Percentiles rank a stretch among this genome's conserved stretches.
phyloP scores from a whole-genome alignment of 148 eudicot genomes.

The Drosera capensis region DNA sequence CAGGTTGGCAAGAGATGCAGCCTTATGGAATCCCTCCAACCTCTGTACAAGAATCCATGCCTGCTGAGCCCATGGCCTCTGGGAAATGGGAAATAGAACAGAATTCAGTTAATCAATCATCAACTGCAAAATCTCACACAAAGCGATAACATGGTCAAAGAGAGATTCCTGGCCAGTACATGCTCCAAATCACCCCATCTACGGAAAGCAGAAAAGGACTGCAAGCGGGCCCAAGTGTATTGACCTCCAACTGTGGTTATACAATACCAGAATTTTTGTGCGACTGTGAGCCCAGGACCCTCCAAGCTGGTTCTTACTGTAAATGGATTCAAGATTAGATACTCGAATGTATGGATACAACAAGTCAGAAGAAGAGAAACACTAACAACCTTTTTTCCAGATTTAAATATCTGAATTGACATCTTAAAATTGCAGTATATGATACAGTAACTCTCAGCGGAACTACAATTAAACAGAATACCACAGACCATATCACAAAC shows the following conservation, averaged over 20 bases:
- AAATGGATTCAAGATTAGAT: slow-evolving; percentile 9
- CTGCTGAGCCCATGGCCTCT: slow-evolving; percentile 72
- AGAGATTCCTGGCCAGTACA: slow-evolving; percentile 25
- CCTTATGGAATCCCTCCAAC: slow-evolving; percentile 79
- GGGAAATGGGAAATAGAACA: slow-evolving; percentile 7
- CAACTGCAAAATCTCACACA: not conserved
- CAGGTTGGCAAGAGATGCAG: slow-evolving; percentile 80
- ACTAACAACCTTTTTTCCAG: too few relatives aligned
- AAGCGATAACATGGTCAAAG: not conserved
- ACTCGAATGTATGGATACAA: not conserved
- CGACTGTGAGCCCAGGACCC: slow-evolving; percentile 83
- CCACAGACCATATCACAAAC: too few relatives aligned
- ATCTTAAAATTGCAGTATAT: too few relatives aligned
- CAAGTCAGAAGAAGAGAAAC: too few relatives aligned
- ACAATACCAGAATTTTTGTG: slow-evolving; percentile 91
- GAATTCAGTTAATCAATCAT: not conserved
- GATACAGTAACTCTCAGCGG: too few relatives aligned
- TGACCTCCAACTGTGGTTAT: slow-evolving; percentile 89
- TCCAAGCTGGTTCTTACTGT: slow-evolving; percentile 85
- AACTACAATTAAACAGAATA: too few relatives aligned
- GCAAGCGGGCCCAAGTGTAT: slow-evolving; percentile 78
- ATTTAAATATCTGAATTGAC: too few relatives aligned
- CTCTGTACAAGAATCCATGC: slow-evolving; percentile 79
- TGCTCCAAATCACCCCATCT: slow-evolving; percentile 96
- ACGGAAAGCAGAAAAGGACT: slow-evolving; percentile 90